Base-by-base conservation (phyloP, 208 protist species). In the Endotrypanum monterogeii region DNA sequence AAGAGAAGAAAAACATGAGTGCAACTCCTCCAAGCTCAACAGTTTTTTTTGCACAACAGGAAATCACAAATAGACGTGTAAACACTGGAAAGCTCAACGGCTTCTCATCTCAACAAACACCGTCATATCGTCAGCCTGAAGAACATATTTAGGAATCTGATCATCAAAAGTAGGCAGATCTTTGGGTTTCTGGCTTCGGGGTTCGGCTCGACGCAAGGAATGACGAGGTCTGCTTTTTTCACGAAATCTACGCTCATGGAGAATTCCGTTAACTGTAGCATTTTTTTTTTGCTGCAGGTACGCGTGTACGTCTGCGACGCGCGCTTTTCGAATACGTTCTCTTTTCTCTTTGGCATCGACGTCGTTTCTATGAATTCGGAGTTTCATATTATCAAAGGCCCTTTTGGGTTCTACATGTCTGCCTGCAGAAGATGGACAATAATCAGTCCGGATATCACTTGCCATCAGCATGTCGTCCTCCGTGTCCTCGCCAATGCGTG, bases 251-350 rank as follows among this genome's bases (percentile, higher is more conserved):
- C 76, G 66, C 58, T 80, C 70, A 2, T 67, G 28, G 0, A 54
- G 18, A 18, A 75, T 74, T 18, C 69, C 76, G 0, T 50, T 71
- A 23, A 39, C 50, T 3, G 70, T 67, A 14, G 25, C 60, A 18
- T 48, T 71, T n/a, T 67, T 70, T 30, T 74, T 74, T 2, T 20
- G 11, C 7, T 71, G 54, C 32, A 76, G 44, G 23, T 72, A 75
- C 7, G 39, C 61, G 28, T 68, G 76, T 9, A 72, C 76, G 52
- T 80, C 70, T n/a, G 67, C 66, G 46, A 80, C 54, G 52, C 46
- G 76, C 0, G 69, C 46, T 51, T 57, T 55, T 70, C 76, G 75
- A 30, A 70, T 25, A 18, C 46, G 46, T 8, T 70, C 46, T 30
- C 28, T 46, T 52, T 67, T 48, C 1, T 66, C 12, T 12, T 52